Evolutionary conservation across 2,329 filamentous ascomycete genomes (phyloP), one percentile per base, ranked within the genome.

Genomic region (Chlorencoelia australis): DNA sequence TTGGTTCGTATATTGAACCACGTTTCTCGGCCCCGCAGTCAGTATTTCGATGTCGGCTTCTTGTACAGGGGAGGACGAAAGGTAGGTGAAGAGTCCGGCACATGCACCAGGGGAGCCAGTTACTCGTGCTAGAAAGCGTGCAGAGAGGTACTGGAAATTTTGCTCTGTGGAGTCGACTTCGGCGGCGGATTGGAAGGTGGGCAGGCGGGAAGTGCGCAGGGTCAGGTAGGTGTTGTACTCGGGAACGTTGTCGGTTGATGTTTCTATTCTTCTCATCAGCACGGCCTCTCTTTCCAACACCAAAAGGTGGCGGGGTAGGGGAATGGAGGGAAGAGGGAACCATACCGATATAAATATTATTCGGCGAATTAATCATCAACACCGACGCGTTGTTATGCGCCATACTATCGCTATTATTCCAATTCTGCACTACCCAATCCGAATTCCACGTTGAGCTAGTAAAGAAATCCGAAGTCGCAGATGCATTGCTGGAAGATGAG

Each of bases 1-100:
- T 30, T 56, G 54, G 16, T 56, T 56, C 1, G 54, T 55, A 31
- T 49, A 55, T 33, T 56, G 54, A 2, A 55, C 48, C 4, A 21
- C 21, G 19, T 55, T 42, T 16, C 45, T 27, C 0, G 53, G 51
- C 7, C 44, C 52, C 2, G 32, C 21, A 5, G 53, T 56, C 3
- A 56, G 44, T 30, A 56, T 55, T 27, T 56, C 54, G 7, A 56
- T 55, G 22, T 56, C 54, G 17, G 52, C 44, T 48, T 56, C 54
- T 40, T 55, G 50, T 1, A 55, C 44, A 2, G 30, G 25, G 2
- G 38, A 17, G 2, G 46, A 32, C 4, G 35, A 27, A 4, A 48
- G 44, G 32, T 55, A 56, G 6, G 54, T 56, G 39, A 56, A 56
- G 7, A 55, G 44, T 4, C 53, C 54, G 4, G 54, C 52, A 30